These are phyloP conservation scores for Colletotrichum coccodes DNA, from an alignment of 2,329 filamentous ascomycete species.

Conservation along the genomic window DNA sequence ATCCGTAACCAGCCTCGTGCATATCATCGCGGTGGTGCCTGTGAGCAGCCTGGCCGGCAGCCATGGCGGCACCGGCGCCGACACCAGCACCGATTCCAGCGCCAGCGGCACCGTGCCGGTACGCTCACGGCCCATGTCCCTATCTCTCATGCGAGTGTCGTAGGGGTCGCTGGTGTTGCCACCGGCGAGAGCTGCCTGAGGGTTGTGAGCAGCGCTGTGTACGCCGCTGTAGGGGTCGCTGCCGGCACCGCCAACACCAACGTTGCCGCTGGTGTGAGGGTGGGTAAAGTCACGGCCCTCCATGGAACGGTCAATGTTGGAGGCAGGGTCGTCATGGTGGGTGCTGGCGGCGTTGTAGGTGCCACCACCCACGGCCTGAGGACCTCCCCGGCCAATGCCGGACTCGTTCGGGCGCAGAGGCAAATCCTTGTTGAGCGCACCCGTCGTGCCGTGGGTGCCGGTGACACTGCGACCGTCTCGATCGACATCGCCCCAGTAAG, in stretches of 20 bases:
- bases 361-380: conserved; percentile 14
- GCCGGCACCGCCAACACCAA: conserved; percentile 9
- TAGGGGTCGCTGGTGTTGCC: conserved; percentile 21
- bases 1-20: conserved; percentile 7
- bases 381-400: neutral
- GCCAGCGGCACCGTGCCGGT: conserved; percentile 22
- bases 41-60: conserved; percentile 16
- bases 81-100: conserved; percentile 22
- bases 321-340: conserved; percentile 26
- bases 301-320: conserved; percentile 20
- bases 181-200: conserved; percentile 13
- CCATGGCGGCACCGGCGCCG: conserved; percentile 9
- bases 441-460: neutral
- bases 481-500: conserved; percentile 30
- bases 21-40: conserved; percentile 28
- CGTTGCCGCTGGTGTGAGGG: conserved; percentile 13
- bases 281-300: conserved; percentile 27
- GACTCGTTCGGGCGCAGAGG: conserved; percentile 28
- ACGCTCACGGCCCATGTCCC: conserved; percentile 31
- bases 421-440: conserved; percentile 21
- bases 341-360: conserved; percentile 16
- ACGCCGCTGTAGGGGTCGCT: conserved; percentile 16
- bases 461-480: neutral
- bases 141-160: conserved; percentile 29
- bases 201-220: conserved; percentile 7